Evolutionary conservation across 345 rosid species (phyloP).

Genomic region (Reutealis trisperma): DNA sequence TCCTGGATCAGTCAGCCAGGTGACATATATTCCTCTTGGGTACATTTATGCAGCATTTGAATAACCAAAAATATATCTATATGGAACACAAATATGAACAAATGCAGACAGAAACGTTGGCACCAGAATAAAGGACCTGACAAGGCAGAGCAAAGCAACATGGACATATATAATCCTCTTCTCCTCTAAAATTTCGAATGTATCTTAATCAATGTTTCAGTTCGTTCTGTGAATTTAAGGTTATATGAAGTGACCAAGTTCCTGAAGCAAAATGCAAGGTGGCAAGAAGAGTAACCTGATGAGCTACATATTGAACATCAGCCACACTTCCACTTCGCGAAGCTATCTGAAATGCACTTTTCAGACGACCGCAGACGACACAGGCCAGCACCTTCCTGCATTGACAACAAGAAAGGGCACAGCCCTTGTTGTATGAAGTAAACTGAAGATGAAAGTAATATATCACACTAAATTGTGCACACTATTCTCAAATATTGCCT

Average conservation of each 20-base stretch:
- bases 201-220: neutral
- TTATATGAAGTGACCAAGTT: neutral
- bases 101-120: neutral
- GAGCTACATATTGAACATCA: conserved; percentile 97
- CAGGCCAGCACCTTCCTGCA: conserved; percentile 96
- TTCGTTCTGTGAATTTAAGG: neutral
- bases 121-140: neutral
- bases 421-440: neutral
- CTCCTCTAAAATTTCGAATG: neutral
- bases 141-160: neutral
- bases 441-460: neutral
- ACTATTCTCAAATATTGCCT: neutral
- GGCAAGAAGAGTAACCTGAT: conserved; percentile 54
- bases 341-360: conserved; percentile 97
- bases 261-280: neutral
- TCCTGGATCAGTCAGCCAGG: neutral
- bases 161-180: neutral
- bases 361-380: conserved; percentile 94
- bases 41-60: neutral
- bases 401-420: conserved; percentile 12
- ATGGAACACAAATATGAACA: neutral
- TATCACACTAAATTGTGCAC: too few species aligned
- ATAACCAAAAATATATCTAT: neutral
- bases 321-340: conserved; percentile 95
- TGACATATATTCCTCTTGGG: neutral